Evolutionary conservation across 345 rosid species (phyloP).

Genomic region (Ricinus communis): DNA sequence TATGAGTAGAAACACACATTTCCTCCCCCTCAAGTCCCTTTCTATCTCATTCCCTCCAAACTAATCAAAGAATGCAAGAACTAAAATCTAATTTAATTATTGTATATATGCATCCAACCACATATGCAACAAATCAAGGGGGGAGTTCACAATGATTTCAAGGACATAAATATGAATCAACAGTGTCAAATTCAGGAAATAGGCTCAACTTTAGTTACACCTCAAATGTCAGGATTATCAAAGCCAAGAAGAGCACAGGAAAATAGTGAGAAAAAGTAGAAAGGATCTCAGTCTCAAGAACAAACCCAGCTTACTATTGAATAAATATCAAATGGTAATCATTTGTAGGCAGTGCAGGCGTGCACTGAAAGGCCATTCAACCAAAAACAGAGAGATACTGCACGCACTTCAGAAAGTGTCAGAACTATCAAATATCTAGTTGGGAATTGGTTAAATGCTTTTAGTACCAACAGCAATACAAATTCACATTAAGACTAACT

Average conservation of each 20-base stretch:
- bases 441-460: neutral
- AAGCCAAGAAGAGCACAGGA: neutral
- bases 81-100: neutral
- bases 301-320: neutral
- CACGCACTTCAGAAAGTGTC: neutral
- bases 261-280: neutral
- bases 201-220: neutral
- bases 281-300: no score
- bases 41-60: neutral
- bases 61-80: neutral
- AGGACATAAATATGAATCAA: neutral
- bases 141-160: neutral
- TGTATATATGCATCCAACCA: slow-evolving; percentile 2
- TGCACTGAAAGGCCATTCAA: neutral
- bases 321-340: neutral
- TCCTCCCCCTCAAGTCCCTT: neutral
- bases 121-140: neutral
- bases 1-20: neutral
- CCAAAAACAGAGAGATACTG: neutral
- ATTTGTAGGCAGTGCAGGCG: neutral
- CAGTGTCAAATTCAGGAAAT: neutral
- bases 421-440: neutral
- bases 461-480: neutral
- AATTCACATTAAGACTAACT: neutral
- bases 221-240: slow-evolving; percentile 4